A percentile compares a stretch with the other conserved stretches of the same genome.
phyloP scores from a whole-genome alignment of 2,329 filamentous ascomycete species.

The Cephalotrichum gorgonifer region DNA sequence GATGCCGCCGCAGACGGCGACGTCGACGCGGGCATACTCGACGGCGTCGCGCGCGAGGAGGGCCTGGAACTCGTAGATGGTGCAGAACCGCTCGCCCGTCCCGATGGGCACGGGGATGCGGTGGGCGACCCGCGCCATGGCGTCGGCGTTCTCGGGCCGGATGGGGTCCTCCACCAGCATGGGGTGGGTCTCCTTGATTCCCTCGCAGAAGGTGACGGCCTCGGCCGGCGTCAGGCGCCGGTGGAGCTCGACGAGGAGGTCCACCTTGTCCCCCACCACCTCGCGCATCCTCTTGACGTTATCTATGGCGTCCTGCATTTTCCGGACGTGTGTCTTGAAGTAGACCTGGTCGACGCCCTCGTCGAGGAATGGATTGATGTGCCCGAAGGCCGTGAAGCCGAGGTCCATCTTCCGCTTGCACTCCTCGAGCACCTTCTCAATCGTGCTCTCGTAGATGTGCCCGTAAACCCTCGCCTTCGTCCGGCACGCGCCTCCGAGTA shows the following conservation, averaged over 20 bases:
- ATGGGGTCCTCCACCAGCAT: constrained; percentile 10
- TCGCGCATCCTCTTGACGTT: constrained; percentile 1
- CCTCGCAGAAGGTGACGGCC: constrained; percentile 4
- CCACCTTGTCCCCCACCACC: constrained; percentile 2
- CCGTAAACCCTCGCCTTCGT: constrained; percentile 7
- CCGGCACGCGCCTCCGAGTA: constrained; percentile 7
- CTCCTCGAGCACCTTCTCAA: constrained; percentile 2
- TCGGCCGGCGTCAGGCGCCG: constrained; percentile 3
- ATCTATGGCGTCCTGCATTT: constrained; percentile 4
- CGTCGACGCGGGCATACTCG: constrained; percentile 6
- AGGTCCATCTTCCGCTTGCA: constrained; percentile 3
- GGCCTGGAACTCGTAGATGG: constrained; percentile 8
- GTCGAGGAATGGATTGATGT: constrained; percentile 4
- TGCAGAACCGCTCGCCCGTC: constrained; percentile 7
- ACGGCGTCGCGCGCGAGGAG: constrained; percentile 1
- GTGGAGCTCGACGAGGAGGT: constrained; percentile 3
- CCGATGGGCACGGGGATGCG: constrained; percentile 6
- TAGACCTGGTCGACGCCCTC: constrained; percentile 2
- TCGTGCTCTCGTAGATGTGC: constrained; percentile 6
- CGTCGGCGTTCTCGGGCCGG: constrained; percentile 8
- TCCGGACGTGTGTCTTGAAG: constrained; percentile 5
- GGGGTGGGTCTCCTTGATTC: neutral
- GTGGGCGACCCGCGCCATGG: constrained; percentile 7
- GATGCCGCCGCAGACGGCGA: constrained; percentile 8
- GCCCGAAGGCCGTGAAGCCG: constrained; percentile 2